Evolutionary conservation across 441 rosid species (phyloP).

Genomic region (Capsella rubella): DNA sequence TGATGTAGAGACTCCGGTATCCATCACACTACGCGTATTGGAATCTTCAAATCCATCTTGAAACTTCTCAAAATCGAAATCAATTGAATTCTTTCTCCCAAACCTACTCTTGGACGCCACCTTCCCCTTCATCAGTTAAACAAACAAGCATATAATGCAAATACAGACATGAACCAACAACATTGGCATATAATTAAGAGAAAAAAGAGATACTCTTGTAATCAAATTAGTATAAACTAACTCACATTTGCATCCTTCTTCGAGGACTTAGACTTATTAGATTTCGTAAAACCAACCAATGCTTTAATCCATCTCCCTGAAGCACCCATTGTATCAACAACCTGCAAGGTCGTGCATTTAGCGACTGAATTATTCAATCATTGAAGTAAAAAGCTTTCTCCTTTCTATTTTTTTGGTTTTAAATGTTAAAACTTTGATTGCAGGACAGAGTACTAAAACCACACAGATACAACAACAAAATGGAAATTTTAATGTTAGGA

Average conservation of each 20-base stretch:
- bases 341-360: conserved; percentile 40
- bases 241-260: conserved; percentile 72
- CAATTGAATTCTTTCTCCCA: conserved; percentile 69
- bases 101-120: conserved; percentile 63
- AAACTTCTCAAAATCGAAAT: conserved; percentile 60
- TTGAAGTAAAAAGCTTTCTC: neutral
- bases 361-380: conserved; percentile 25
- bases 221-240: conserved; percentile 8
- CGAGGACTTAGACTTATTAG: conserved; percentile 75
- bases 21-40: conserved; percentile 47
- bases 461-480: neutral
- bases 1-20: conserved; percentile 60
- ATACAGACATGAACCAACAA: conserved; percentile 17
- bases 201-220: neutral
- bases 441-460: neutral
- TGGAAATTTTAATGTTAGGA: conserved; percentile 34
- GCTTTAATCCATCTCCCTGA: conserved; percentile 96
- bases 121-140: conserved; percentile 54
- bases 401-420: neutral
- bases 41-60: conserved; percentile 65
- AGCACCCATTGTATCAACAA: conserved; percentile 71
- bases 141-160: conserved; percentile 19
- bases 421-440: too few species aligned
- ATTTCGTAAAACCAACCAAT: conserved; percentile 80
- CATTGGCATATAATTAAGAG: neutral